phyloP scores from a whole-genome alignment of 495 filamentous ascomycete genomes.

The Lasiosphaeria miniovina region DNA sequence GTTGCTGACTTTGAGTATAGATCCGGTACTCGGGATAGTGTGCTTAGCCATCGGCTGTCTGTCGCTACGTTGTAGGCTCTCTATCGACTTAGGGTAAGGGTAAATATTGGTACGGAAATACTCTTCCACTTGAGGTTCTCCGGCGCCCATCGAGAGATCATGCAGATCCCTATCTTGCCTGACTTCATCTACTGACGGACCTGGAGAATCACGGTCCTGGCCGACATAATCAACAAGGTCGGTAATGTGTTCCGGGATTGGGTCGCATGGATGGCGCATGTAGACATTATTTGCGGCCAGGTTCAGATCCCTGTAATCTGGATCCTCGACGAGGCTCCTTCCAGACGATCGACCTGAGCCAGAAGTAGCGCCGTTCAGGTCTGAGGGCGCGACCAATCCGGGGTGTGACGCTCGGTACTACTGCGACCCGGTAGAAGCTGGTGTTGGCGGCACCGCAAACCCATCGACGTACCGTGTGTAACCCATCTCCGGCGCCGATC shows the following conservation, averaged over 20 bases:
- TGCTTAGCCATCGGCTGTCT: slow-evolving; percentile 19
- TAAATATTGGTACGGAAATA: slow-evolving; percentile 20
- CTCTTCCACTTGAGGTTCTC: slow-evolving; percentile 16
- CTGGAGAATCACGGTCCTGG: slow-evolving; percentile 21
- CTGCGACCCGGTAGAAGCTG: slow-evolving; percentile 22
- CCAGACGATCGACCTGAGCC: slow-evolving; percentile 3
- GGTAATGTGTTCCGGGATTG: slow-evolving; percentile 17
- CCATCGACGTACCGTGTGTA: slow-evolving; percentile 25
- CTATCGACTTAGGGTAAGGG: slow-evolving; percentile 12
- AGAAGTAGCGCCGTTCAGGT: neutral
- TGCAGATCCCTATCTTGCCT: slow-evolving; percentile 13
- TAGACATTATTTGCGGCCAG: slow-evolving; percentile 23
- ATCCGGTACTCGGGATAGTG: slow-evolving; percentile 13
- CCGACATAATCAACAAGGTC: slow-evolving; percentile 19
- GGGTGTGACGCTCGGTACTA: slow-evolving; percentile 15
- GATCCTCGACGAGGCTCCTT: slow-evolving; percentile 18
- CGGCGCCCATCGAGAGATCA: slow-evolving; percentile 16
- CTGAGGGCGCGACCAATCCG: neutral
- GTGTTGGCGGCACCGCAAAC: slow-evolving; percentile 25
- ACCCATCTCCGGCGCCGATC: slow-evolving; percentile 28
- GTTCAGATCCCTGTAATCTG: slow-evolving; percentile 17
- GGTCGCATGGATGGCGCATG: slow-evolving; percentile 12
- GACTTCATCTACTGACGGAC: slow-evolving; percentile 19
- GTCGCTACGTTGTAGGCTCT: neutral
- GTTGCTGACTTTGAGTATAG: slow-evolving; percentile 21